phyloP scores from a whole-genome alignment of 1,139 yeast species.

The Yamadazyma triangularis region DNA sequence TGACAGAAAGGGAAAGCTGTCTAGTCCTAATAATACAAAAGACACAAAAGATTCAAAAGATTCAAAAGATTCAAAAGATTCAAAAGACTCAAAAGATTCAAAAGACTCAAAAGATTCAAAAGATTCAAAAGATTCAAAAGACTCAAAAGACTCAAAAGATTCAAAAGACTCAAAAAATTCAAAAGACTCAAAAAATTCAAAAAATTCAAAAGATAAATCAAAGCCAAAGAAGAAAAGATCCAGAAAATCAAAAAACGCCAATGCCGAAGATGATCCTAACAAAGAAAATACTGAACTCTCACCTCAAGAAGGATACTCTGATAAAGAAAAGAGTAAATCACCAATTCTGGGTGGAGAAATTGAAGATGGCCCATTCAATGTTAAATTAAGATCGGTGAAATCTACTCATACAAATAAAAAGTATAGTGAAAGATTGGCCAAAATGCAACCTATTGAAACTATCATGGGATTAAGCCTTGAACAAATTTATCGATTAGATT shows the following conservation, averaged over 20 bases:
- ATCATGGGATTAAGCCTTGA: conserved; percentile 38
- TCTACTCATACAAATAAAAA: conserved; percentile 24
- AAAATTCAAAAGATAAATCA: conserved; percentile 1
- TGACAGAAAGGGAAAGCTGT: no score
- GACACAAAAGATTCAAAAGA: no score
- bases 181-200: conserved; percentile 1
- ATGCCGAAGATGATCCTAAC: not conserved
- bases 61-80: no score
- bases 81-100: no score
- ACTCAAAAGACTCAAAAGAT: not conserved
- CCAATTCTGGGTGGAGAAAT: not conserved
- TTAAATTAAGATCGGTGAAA: conserved; percentile 29
- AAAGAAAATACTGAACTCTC: not conserved
- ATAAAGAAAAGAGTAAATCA: not conserved
- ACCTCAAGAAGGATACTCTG: not conserved
- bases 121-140: not conserved
- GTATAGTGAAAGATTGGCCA: conserved; percentile 30
- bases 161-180: not conserved
- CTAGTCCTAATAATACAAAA: no score
- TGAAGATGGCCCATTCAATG: conserved; percentile 21
- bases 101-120: no score
- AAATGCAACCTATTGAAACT: conserved; percentile 32
- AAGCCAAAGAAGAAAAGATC: conserved; percentile 3
- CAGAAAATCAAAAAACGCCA: conserved; percentile 1
- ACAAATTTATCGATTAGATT: conserved; percentile 31